A percentile compares a stretch with the other conserved stretches of the same genome.
phyloP scores from a whole-genome alignment of 2,329 filamentous ascomycete species.

The Dothistroma pini region DNA sequence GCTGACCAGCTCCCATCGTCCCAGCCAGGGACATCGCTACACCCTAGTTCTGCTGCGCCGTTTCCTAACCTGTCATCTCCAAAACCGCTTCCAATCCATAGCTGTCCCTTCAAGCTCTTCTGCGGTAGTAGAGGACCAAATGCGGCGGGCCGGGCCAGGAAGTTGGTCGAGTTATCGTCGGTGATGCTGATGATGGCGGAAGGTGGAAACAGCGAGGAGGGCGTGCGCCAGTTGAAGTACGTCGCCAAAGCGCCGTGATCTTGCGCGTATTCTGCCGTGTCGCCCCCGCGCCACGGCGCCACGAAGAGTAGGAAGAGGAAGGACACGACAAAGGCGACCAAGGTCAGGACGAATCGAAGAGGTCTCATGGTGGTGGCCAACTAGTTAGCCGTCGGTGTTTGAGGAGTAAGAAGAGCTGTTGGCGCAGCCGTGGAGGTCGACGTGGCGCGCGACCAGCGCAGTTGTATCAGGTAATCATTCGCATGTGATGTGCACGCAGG shows the following conservation, averaged over 20 bases:
- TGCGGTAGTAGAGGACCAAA: conserved; percentile 78
- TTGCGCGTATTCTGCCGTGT: conserved; percentile 21
- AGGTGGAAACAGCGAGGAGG: conserved; percentile 87
- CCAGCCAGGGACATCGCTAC: conserved; percentile 92
- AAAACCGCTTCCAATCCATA: conserved; percentile 94
- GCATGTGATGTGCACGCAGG: background rate
- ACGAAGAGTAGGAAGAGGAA: conserved; percentile 45
- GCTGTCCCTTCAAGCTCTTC: conserved; percentile 76
- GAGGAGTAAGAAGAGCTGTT: background rate
- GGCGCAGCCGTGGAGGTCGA: background rate
- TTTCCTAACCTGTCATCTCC: conserved; percentile 69
- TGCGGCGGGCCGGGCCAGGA: conserved; percentile 85
- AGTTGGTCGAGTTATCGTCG: conserved; percentile 97
- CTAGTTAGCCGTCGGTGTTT: conserved; percentile 1
- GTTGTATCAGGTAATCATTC: background rate
- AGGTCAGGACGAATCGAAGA: conserved; percentile 41
- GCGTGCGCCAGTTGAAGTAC: conserved; percentile 49
- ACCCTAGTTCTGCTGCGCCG: conserved; percentile 80
- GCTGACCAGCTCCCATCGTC: conserved; percentile 50
- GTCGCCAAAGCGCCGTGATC: conserved; percentile 38
- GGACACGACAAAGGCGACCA: conserved; percentile 42
- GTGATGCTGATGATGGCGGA: conserved; percentile 95
- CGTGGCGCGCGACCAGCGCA: background rate
- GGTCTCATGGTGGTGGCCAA: conserved; percentile 35
- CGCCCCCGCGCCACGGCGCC: conserved; percentile 26